Evolutionary conservation across 163 green algal species (phyloP).

Genomic region (Scenedesmus sp.): DNA sequence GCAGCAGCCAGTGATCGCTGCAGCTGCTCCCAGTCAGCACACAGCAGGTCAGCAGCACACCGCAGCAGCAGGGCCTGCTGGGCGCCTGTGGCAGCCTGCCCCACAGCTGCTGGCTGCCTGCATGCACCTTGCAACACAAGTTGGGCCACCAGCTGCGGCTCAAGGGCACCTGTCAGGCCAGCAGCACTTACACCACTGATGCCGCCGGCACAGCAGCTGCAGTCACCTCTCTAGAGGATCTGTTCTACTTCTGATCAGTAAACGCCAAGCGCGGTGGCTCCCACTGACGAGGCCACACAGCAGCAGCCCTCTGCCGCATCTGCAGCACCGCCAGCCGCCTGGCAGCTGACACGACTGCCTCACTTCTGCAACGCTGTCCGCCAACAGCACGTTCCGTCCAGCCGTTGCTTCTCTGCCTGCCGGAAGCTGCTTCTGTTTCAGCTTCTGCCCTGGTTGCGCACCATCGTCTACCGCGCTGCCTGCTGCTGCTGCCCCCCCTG

Average conservation of each 20-base stretch:
- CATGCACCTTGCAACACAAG: no score
- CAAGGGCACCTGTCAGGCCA: no score
- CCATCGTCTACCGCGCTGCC: neutral
- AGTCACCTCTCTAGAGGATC: neutral
- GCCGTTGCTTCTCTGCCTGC: neutral
- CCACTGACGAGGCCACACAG: slow-evolving; percentile 12
- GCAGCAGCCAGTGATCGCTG: no score
- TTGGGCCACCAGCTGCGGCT: no score
- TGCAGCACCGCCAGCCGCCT: neutral
- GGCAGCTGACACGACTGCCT: neutral
- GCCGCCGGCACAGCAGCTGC: neutral
- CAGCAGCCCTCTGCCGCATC: neutral
- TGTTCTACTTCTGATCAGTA: neutral
- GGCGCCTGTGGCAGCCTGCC: no score
- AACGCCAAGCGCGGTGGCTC: neutral
- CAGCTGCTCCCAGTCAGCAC: no score
- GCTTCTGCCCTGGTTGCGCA: neutral
- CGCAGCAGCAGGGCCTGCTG: no score
- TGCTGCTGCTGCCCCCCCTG: neutral
- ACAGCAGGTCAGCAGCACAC: no score
- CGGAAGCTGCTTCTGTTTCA: neutral
- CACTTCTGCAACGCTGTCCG: neutral
- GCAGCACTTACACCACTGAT: no score
- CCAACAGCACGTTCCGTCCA: neutral
- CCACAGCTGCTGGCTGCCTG: no score